Evolutionary conservation across 148 eudicot genomes (phyloP).

Genomic region (Heliamphora exappendiculata): DNA sequence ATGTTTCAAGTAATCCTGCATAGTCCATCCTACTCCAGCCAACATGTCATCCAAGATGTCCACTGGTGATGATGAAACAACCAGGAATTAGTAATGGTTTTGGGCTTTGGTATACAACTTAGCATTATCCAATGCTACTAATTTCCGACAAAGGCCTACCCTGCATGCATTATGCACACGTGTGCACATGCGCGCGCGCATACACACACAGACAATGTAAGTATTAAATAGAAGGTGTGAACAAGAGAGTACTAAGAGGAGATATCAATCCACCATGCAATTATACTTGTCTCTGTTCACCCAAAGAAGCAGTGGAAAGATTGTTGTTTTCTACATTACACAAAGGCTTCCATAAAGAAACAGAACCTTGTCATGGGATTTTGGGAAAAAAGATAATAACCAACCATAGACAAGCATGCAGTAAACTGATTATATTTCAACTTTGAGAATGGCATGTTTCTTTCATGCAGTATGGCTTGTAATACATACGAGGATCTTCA

Average conservation of each 20-base stretch:
- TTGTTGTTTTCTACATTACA: neutral
- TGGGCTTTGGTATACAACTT: neutral
- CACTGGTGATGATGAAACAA: conserved; percentile 47
- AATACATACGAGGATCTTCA: conserved; percentile 91
- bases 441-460: neutral
- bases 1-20: conserved; percentile 93
- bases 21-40: conserved; percentile 90
- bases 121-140: neutral
- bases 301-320: neutral
- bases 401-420: neutral
- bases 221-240: neutral
- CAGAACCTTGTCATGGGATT: neutral
- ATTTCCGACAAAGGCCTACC: neutral
- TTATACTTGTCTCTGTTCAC: neutral
- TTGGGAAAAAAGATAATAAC: neutral
- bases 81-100: conserved; percentile 18
- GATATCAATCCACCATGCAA: neutral
- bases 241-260: neutral
- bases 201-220: neutral
- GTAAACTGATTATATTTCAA: neutral
- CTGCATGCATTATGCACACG: neutral
- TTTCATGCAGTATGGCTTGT: neutral
- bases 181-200: neutral
- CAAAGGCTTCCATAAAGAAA: neutral
- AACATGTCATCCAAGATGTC: conserved; percentile 98